Evolutionary conservation across 1,284 basidiomycete species (phyloP), one percentile per base, ranked within the genome.

Genomic region (Ustilago cynodontis): DNA sequence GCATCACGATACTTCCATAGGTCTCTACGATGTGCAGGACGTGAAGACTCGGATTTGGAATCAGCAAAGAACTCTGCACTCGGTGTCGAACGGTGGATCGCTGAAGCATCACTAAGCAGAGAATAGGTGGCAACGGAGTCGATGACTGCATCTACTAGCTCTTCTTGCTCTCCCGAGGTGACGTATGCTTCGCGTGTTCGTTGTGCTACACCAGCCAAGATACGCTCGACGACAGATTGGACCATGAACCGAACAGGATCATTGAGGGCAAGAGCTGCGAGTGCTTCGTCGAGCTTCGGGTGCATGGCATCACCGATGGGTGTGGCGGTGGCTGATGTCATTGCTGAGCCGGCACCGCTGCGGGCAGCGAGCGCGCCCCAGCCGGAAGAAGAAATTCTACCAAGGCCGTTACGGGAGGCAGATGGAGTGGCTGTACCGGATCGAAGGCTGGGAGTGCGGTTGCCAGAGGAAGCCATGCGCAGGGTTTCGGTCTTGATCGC

Each of bases 191-290:
- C 73, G 0, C 65, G 37, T 3, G 50, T 68, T 28, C 47, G 39
- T n/a, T 52, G 35, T 6, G 66, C 50, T 3, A 72, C 60, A 13
- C 67, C 68, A 22, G 70, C 58, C 7, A 72, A 50, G n/a, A 76
- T 77, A 8, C 73, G 68, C 10, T 75, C 59, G 39, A 79, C 56
- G 9, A 79, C 71, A 31, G 62, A 59, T 28, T 71, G 52, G 18
- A 82, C 80, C 65, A 83, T 69, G 59, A 67, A 70, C 3, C 79
- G 68, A 11, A 82, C 82, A 0, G 82, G 82, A 55, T 83, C 78
- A 26, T 63, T 67, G 37, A 71, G 52, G 0, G 73, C 67, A 3
- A 76, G 65, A 0, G 66, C 64, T 3, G 59, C 57, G 4, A 67
- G 59, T 0, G 70, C 74, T 33, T 69, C 66, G 35, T 72, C 74